Base-by-base conservation (phyloP, 352 stramenopile species). In the Saprolegnia parasitica region DNA sequence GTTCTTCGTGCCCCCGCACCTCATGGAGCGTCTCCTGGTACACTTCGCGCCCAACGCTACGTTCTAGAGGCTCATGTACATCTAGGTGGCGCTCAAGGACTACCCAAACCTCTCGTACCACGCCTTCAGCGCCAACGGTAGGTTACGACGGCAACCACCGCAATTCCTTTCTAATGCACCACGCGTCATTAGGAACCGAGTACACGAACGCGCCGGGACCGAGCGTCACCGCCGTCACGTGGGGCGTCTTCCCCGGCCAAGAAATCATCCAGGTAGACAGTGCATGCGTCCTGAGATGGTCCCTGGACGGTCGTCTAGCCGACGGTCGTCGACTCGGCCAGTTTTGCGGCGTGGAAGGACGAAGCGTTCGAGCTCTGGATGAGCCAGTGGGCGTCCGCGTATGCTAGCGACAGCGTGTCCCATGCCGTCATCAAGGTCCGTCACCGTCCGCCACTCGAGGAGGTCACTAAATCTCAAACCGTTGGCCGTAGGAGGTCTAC, bases 321-420 rank as follows among this genome's bases (percentile, higher is more conserved):
- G 16, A 99, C 97, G 5, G 93, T 99, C 56, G 98, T 99, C 75
- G 96, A 99, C 83, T 94, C 93, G 56, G 90, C 97, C 62, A 96
- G 87, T 45, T 99, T 99, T 73, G 74, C 83, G 9, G 87, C 97
- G 0, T 96, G 88, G 88, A 97, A 97, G 49, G 91, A 98, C 73
- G 97, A 99, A 77, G 97, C 96, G 24, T 99, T 99, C 77, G 90
- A 95, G 56, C 77, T 99, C 37, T 99, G 97, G 97, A 90, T 94
- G 73, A 89, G 83, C n/a, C 91, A 97, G 77, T 99, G 97, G 97
- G 88, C 96, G n/a, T 96, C 88, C 40, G 82, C 96, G 37, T 99
- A 99, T 77, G 81, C 97, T 13, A 81, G 87, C 67, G 94, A 95
- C 49, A 88, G 82, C 45, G 42, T 70, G 20, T 77, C 81, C 32